Evolutionary conservation across 2,329 filamentous ascomycete species (phyloP).

Genomic region (Fulvia fulva): DNA sequence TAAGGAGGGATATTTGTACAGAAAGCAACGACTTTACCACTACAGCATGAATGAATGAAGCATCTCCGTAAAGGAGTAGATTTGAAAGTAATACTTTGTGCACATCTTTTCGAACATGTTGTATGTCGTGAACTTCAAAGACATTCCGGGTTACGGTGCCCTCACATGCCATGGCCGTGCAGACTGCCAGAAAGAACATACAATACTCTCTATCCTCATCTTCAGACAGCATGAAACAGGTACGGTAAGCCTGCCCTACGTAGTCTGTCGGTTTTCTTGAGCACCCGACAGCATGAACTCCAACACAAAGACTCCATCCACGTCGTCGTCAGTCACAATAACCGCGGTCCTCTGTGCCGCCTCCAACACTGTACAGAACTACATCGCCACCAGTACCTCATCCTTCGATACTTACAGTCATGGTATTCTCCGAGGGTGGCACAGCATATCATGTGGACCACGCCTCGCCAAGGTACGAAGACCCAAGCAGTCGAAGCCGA

Average conservation of each 20-base stretch:
- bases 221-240: too few relatives aligned
- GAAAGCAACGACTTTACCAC: neutral
- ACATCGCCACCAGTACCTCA: neutral
- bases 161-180: neutral
- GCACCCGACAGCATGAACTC: too few relatives aligned
- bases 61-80: neutral
- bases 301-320: neutral
- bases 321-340: neutral
- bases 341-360: neutral
- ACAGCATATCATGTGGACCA: neutral
- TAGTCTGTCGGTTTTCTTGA: too few relatives aligned
- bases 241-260: too few relatives aligned
- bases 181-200: too few relatives aligned
- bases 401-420: neutral
- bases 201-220: too few relatives aligned
- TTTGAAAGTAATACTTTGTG: neutral
- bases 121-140: too few relatives aligned
- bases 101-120: neutral
- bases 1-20: neutral
- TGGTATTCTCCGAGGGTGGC: neutral
- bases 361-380: neutral
- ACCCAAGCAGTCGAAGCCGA: neutral
- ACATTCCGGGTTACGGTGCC: neutral
- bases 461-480: neutral
- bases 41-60: conserved; percentile 1